phyloP scores from a whole-genome alignment of 164 flowering plant species.

The Stephania japonica region DNA sequence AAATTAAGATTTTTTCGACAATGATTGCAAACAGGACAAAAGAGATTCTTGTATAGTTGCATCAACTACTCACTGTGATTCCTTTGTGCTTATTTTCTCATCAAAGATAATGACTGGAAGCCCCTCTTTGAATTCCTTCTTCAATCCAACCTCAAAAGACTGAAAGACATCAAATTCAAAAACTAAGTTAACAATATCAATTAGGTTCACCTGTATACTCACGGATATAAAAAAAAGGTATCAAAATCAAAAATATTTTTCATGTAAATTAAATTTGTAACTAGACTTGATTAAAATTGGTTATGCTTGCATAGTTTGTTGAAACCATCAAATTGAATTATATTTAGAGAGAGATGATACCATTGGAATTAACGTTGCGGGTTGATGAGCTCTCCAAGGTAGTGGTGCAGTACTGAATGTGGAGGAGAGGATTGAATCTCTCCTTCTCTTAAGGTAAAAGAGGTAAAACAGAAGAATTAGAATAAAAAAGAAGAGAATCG shows the following conservation, averaged over 20 bases:
- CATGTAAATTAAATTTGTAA: too few relatives aligned
- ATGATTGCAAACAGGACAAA: background rate
- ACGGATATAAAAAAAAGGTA: too few relatives aligned
- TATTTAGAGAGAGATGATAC: conserved; percentile 25
- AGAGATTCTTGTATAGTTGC: background rate
- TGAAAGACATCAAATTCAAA: conserved; percentile 17
- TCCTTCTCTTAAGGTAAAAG: conserved; percentile 74
- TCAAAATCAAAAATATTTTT: background rate
- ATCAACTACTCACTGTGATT: conserved; percentile 51
- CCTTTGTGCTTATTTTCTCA: conserved; percentile 48
- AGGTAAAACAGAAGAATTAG: conserved; percentile 66
- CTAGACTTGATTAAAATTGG: background rate
- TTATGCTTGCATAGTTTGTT: background rate
- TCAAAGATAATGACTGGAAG: conserved; percentile 53
- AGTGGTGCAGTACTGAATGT: conserved; percentile 28
- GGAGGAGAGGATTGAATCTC: conserved; percentile 35
- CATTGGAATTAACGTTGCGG: conserved; percentile 21
- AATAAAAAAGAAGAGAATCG: conserved; percentile 67
- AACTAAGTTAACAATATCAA: background rate
- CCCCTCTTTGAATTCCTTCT: conserved; percentile 47
- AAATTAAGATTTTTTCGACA: background rate
- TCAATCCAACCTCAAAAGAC: conserved; percentile 41
- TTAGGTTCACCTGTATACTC: too few relatives aligned
- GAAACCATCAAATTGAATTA: background rate
- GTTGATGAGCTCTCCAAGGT: conserved; percentile 28